These are phyloP conservation scores for Prunus mira DNA, from an alignment of 306 rosid species.

Conservation along the genomic window DNA sequence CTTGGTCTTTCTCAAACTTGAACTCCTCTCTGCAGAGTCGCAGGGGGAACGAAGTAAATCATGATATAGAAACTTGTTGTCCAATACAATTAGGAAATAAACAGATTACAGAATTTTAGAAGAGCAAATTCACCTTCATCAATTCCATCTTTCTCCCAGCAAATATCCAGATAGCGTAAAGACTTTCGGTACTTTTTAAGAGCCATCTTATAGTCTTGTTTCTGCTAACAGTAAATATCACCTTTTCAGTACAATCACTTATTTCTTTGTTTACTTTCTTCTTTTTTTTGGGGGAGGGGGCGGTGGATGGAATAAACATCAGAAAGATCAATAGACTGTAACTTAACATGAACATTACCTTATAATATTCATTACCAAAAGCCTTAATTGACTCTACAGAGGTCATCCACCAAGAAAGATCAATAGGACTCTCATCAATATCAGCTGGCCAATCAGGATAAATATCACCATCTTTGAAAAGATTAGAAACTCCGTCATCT, in stretches of 20 bases:
- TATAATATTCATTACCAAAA: slow-evolving; percentile 72
- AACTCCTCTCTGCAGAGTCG: slow-evolving; percentile 61
- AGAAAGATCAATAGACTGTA: background rate
- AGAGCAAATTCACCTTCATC: slow-evolving; percentile 55
- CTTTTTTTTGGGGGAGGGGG: background rate
- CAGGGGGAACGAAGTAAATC: slow-evolving; percentile 10
- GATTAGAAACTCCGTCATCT: slow-evolving; percentile 75
- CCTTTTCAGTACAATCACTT: background rate
- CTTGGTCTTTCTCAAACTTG: slow-evolving; percentile 69
- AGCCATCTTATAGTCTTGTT: slow-evolving; percentile 83
- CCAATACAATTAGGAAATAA: background rate
- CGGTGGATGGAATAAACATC: background rate
- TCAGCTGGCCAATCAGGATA: slow-evolving; percentile 95
- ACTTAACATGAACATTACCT: slow-evolving; percentile 38
- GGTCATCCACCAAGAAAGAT: slow-evolving; percentile 77
- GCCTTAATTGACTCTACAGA: slow-evolving; percentile 67
- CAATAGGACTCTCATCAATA: slow-evolving; percentile 58
- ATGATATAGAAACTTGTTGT: slow-evolving; percentile 8
- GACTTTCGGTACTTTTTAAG: slow-evolving; percentile 78
- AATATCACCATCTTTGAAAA: slow-evolving; percentile 83
- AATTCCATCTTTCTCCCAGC: slow-evolving; percentile 94
- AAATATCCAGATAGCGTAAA: slow-evolving; percentile 73
- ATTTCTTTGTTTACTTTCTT: background rate
- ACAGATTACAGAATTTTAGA: background rate
- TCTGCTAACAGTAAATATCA: slow-evolving; percentile 37